These are phyloP conservation scores for Leishmania amazonensis DNA, from an alignment of 208 protist genomes.

Conservation along the genomic window DNA sequence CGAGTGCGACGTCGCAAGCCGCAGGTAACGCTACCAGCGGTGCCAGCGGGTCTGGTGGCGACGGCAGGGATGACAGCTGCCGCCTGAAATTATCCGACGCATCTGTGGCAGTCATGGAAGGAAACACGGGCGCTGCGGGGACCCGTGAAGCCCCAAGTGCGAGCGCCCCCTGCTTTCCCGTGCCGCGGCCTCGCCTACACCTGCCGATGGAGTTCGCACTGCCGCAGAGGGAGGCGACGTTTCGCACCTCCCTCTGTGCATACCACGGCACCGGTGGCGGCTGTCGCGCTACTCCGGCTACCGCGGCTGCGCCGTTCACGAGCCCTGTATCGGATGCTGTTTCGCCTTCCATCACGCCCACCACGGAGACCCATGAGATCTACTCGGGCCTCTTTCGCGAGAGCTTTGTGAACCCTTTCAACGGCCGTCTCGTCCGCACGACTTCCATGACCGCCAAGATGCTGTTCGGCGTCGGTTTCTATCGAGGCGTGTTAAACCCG, in stretches of 20 bases:
- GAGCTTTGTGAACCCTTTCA: conserved; percentile 81
- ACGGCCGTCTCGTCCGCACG: conserved; percentile 40
- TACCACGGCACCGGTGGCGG: background rate
- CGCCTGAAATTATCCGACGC: background rate
- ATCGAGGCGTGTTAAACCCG: conserved; percentile 44
- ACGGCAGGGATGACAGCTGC: background rate
- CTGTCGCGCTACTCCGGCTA: background rate
- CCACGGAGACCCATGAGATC: background rate
- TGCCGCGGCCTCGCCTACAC: background rate
- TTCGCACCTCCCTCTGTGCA: too few species aligned
- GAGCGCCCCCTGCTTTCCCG: background rate
- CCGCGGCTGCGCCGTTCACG: background rate
- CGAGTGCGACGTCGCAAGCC: background rate
- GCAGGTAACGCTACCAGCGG: background rate
- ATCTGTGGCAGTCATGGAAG: background rate
- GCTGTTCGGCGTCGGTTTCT: conserved; percentile 63
- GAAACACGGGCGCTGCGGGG: background rate
- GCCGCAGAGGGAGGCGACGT: background rate
- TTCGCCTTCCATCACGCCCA: background rate
- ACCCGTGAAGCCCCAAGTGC: background rate
- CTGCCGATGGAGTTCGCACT: background rate
- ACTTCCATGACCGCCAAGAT: conserved; percentile 22
- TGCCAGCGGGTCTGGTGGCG: background rate
- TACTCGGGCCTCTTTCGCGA: conserved; percentile 12
- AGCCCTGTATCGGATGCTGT: background rate